Conservation (phyloP, 129 eudicot species). For the Centrapalus pauciflorus region DNA sequence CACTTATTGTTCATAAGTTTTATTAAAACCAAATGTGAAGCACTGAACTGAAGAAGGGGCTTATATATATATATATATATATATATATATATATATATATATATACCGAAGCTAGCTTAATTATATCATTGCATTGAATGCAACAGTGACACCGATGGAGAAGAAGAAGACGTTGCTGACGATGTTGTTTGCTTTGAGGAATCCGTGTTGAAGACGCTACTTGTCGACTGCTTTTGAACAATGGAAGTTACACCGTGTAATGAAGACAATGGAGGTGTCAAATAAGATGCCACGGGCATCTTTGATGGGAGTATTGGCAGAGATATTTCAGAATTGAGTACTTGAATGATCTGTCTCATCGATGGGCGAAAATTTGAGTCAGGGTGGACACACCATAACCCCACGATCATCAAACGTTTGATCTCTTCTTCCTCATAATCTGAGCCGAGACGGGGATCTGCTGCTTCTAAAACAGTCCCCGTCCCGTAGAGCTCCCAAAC, state of each 20-base stretch:
- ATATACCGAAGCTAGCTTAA: no score
- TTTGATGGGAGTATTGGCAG: conserved; percentile 24
- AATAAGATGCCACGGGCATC: conserved; percentile 28
- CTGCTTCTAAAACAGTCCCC: conserved; percentile 32
- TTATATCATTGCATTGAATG: neutral
- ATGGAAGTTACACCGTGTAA: neutral
- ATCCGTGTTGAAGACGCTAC: neutral
- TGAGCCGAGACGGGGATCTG: conserved; percentile 17
- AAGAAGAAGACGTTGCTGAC: conserved; percentile 1
- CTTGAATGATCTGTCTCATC: conserved; percentile 35
- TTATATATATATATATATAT: no score
- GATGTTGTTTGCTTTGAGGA: neutral
- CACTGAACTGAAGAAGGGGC: no score
- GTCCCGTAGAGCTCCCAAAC: conserved; percentile 40
- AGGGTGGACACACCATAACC: conserved; percentile 56
- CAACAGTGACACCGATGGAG: neutral
- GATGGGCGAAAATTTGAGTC: conserved; percentile 33
- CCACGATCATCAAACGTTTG: conserved; percentile 32
- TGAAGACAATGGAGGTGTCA: neutral
- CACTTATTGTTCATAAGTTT: no score
- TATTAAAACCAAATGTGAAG: no score
- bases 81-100: no score
- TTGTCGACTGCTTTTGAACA: neutral
- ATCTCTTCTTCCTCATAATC: conserved; percentile 19
- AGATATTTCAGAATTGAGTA: conserved; percentile 29